Evolutionary conservation across 352 stramenopile species (phyloP), one percentile per base, ranked within the genome.

Genomic region (Stramenopiles sp.): DNA sequence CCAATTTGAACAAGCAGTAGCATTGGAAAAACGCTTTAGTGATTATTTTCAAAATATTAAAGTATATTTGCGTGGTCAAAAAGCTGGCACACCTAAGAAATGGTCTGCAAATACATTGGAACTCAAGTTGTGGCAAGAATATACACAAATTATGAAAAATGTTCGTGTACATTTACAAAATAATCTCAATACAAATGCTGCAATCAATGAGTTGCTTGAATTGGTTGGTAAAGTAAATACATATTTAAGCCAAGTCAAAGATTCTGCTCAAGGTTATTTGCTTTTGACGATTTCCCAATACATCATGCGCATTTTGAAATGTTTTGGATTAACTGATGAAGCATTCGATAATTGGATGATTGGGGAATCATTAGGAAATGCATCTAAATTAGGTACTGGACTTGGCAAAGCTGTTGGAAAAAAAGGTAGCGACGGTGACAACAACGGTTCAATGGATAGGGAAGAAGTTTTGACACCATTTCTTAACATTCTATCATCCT

Each of bases 11-110:
- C 88, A 95, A 65, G 92, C 92, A 0, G 86, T 95, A 27, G 85
- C 84, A 31, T 88, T 93, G 29, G 92, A 97, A 81, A 90, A 89
- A 33, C 93, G 92, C 81, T 97, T 97, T 80, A 89, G 81, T 43
- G 88, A 97, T 79, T 97, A 95, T 82, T 97, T 97, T 83, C 90
- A 93, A 63, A 96, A 96, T 83, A 89, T 97, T 78, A 96, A 97
- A 85, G 89, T 53, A 13, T 53, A 13, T 53, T 13, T 53, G 38
- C 38, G 38, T 53, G 38, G 38, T 53, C 38, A 53, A 53, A 53
- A 4, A 13, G 38, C 38, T 53, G 38, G 38, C 13, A 13, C 38
- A 13, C 38, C 38, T 13, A 53, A 53, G 13, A 53, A 53, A 13
- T 53, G 38, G 38, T 13, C 38, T 4, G 4, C 38, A 13, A 53